Base-by-base conservation (phyloP, 2,329 filamentous ascomycete genomes). In the Fusarium sororula region DNA sequence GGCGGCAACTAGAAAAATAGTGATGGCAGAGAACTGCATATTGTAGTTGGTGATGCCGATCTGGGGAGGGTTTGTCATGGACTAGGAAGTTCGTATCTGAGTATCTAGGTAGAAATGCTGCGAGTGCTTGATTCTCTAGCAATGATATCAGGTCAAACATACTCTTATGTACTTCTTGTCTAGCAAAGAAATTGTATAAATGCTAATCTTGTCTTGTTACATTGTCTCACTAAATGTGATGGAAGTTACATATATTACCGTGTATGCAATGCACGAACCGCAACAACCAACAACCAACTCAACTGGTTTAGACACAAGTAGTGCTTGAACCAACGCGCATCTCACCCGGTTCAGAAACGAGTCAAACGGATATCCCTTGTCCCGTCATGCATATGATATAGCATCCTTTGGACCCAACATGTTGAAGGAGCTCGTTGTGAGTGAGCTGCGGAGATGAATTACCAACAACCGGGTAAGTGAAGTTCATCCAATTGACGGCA, bases 141-240 rank as follows among this genome's bases (percentile, higher is more conserved):
- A 18, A 15, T 7, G 6, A 47, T 15, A 15, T 13, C 9, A 22
- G 18, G 6, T 47, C 24, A 10, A 47, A 11, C 24, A 11, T 3
- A 7, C 8, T 28, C 9, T 28, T 28, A 47, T 22, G 18, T 28
- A 47, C 8, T 47, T 47, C 44, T 22, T 22, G 13, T 11, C 18
- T 5, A 26, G 13, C 13, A 28, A 22, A 11, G 6, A 15, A 7
- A 47, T 1, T 11, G 3, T 3, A 22, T 0, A 11, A 28, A 28
- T 28, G 26, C 26, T 47, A 18, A 28, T 47, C 26, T 47, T 28
- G 4, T 28, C 18, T 28, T 22, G 24, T 47, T 47, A 11, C 0
- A 1, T 28, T 28, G 10, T 47, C 44, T 28, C 8, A 22, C 26
- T 47, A 18, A 22, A 47, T 47, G 18, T 22, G 13, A 47, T 47